Percentiles rank a stretch among this genome's conserved stretches.
Conservation (phyloP, 352 stramenopile genomes). For the Peronospora belbahrii region DNA sequence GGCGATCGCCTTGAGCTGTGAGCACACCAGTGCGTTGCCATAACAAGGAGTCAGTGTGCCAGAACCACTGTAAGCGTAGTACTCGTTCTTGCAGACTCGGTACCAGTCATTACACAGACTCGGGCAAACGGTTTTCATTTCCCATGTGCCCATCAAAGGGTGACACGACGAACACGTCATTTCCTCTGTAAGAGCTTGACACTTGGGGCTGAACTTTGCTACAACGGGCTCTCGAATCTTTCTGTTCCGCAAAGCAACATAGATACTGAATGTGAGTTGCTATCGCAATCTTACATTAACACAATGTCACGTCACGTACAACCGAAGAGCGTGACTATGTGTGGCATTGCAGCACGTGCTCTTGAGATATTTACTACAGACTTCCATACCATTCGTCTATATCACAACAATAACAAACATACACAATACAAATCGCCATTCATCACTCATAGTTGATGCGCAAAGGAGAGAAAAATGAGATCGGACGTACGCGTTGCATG, state of each 20-base stretch:
- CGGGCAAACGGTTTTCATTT: constrained; percentile 68
- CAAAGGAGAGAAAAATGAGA: neutral
- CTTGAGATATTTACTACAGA: constrained; percentile 74
- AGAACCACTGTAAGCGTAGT: constrained; percentile 54
- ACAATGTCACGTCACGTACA: constrained; percentile 31
- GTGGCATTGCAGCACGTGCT: constrained; percentile 78
- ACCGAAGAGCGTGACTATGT: constrained; percentile 49
- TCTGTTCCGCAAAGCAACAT: constrained; percentile 16
- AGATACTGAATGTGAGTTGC: neutral
- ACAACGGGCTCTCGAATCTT: constrained; percentile 76
- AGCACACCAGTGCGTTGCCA: constrained; percentile 77
- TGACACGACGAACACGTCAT: constrained; percentile 78
- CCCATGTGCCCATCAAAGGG: constrained; percentile 64
- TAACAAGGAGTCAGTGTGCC: constrained; percentile 69
- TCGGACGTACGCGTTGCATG: constrained; percentile 53
- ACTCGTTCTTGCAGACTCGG: constrained; percentile 61
- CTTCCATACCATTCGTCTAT: constrained; percentile 55
- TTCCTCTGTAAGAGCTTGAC: constrained; percentile 53
- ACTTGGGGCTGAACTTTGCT: constrained; percentile 61
- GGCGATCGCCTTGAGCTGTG: constrained; percentile 52
- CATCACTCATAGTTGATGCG: neutral
- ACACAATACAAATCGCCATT: neutral
- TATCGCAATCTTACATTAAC: neutral
- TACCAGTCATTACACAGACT: constrained; percentile 73
- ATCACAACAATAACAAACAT: constrained; percentile 1